These are phyloP conservation scores for Sanguinoderma infundibulare DNA, from an alignment of 1,284 basidiomycete genomes.

Conservation along the genomic window DNA sequence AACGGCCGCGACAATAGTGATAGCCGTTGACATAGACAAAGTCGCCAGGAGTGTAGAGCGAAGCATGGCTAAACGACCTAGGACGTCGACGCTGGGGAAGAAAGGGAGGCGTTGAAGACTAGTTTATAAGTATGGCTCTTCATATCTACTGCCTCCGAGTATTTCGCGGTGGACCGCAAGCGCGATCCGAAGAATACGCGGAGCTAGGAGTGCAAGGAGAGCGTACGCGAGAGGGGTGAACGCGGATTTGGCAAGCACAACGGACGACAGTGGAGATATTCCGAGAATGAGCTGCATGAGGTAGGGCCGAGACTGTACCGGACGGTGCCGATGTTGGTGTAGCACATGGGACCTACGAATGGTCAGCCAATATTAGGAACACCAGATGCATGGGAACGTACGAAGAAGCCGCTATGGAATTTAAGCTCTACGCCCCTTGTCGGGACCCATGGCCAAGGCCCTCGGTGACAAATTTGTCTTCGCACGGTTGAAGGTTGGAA, in stretches of 20 bases:
- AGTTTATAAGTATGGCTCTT: slow-evolving; percentile 16
- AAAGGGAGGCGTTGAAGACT: not conserved
- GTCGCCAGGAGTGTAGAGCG: slow-evolving; percentile 17
- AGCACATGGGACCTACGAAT: not conserved
- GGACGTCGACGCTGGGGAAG: slow-evolving; percentile 4
- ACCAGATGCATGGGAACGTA: not conserved
- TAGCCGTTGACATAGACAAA: slow-evolving; percentile 17
- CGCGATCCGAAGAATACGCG: slow-evolving; percentile 22
- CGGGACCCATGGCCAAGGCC: not conserved
- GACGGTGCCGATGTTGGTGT: not conserved
- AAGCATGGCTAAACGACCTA: slow-evolving; percentile 17
- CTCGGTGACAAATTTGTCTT: not conserved
- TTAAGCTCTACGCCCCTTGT: not conserved
- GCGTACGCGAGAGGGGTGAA: slow-evolving; percentile 8
- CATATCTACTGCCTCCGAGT: slow-evolving; percentile 21
- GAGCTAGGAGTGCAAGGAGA: slow-evolving; percentile 3
- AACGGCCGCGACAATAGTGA: slow-evolving; percentile 41
- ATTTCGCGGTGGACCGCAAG: slow-evolving; percentile 12
- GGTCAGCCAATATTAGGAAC: not conserved
- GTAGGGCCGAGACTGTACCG: slow-evolving; percentile 18
- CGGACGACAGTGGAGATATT: slow-evolving; percentile 5
- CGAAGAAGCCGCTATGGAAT: not conserved
- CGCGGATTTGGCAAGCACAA: slow-evolving; percentile 12
- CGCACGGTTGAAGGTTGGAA: not conserved
- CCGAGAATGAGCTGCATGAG: slow-evolving; percentile 10